phyloP scores from a whole-genome alignment of 192 early-diverging fungal genomes.

The Umbelopsis sp. region DNA sequence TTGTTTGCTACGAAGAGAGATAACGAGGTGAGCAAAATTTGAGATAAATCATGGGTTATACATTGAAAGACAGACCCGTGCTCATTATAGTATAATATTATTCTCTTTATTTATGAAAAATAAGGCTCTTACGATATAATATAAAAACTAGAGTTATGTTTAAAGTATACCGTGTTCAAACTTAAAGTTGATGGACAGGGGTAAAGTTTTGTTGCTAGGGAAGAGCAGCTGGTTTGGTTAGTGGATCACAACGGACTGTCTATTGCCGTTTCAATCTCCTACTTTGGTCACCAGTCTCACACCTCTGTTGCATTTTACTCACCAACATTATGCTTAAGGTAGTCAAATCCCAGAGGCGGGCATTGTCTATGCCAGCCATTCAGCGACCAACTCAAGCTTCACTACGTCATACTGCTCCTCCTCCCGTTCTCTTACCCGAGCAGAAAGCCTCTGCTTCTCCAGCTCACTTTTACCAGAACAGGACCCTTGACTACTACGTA shows the following conservation, averaged over 20 bases:
- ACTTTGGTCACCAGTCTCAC: slow-evolving; percentile 1
- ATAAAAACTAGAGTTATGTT: no score
- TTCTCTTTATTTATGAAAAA: no score
- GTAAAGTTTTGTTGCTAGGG: no score
- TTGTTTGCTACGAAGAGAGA: no score
- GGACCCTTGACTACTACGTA: slow-evolving; percentile 85
- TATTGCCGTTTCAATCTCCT: slow-evolving; percentile 3
- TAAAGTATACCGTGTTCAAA: no score
- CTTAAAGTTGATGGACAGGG: no score
- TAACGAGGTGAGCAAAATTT: no score
- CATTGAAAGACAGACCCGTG: no score
- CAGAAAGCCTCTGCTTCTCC: slow-evolving; percentile 30
- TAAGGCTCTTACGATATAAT: no score
- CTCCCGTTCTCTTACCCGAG: neutral
- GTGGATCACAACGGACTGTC: neutral
- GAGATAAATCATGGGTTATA: no score
- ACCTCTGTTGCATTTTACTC: neutral
- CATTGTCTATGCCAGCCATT: slow-evolving; percentile 3
- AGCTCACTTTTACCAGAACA: slow-evolving; percentile 91
- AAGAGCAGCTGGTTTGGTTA: no score
- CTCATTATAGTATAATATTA: no score
- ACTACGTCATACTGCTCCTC: neutral
- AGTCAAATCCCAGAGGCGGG: neutral
- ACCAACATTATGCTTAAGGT: neutral
- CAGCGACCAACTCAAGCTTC: neutral